These are phyloP conservation scores for Ilex paraguariensis DNA, from an alignment of 305 asterid species.

Conservation along the genomic window DNA sequence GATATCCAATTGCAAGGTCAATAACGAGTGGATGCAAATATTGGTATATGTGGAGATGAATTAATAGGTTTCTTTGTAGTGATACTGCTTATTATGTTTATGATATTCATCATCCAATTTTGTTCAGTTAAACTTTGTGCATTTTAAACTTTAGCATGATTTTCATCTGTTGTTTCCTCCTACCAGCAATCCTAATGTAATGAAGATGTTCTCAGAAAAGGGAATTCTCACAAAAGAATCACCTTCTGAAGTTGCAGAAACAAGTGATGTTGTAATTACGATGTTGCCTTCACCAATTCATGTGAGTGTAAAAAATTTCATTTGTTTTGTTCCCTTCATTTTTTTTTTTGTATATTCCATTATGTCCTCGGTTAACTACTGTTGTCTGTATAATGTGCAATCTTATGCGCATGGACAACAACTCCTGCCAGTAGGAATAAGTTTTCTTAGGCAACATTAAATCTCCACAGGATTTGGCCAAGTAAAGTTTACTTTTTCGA, in stretches of 20 bases:
- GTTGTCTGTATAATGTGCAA: too few relatives aligned
- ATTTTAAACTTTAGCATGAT: too few relatives aligned
- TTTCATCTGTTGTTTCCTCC: constrained; percentile 3
- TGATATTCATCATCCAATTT: too few relatives aligned
- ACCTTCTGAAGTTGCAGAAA: constrained; percentile 79
- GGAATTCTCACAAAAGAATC: constrained; percentile 57
- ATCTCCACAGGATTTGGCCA: too few relatives aligned
- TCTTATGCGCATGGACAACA: not conserved
- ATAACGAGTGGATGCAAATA: too few relatives aligned
- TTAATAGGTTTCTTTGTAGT: too few relatives aligned
- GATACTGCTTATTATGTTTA: not conserved
- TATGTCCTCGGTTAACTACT: not conserved
- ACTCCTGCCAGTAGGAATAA: too few relatives aligned
- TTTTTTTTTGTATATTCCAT: not conserved
- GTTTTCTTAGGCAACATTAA: too few relatives aligned
- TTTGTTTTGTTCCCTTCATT: constrained; percentile 5
- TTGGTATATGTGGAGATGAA: too few relatives aligned
- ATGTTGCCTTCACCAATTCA: constrained; percentile 90
- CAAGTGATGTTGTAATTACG: constrained; percentile 80
- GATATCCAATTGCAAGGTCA: too few relatives aligned
- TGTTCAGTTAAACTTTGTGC: too few relatives aligned
- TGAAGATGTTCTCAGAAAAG: constrained; percentile 63
- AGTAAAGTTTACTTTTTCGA: too few relatives aligned
- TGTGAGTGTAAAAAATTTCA: constrained; percentile 41
- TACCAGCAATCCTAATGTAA: constrained; percentile 50